Evolutionary conservation across 148 eudicot species (phyloP).

Genomic region (Rhododendron molle): DNA sequence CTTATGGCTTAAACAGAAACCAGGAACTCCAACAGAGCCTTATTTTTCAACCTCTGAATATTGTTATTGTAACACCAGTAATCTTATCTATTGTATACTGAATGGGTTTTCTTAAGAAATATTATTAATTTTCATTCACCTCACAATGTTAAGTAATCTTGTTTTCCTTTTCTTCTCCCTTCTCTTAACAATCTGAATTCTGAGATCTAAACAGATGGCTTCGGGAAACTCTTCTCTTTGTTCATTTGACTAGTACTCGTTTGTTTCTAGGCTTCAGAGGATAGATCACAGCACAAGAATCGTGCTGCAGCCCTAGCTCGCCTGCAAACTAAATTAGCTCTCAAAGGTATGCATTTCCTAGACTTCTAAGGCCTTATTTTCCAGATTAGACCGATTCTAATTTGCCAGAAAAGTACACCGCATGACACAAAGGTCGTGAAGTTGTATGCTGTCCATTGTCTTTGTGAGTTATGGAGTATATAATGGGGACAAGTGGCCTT

Average conservation of each 20-base stretch:
- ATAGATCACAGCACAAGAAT: conserved; percentile 92
- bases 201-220: not conserved
- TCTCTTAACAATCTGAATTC: not conserved
- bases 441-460: not conserved
- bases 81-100: not conserved
- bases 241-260: conserved; percentile 12
- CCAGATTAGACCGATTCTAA: not conserved
- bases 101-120: not conserved
- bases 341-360: conserved; percentile 49
- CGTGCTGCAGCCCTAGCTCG: conserved; percentile 85
- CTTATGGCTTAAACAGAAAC: not conserved
- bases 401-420: not conserved
- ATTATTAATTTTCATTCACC: not conserved
- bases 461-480: not conserved
- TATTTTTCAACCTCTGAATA: not conserved
- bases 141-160: not conserved
- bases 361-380: not conserved
- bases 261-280: conserved; percentile 59
- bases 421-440: not conserved
- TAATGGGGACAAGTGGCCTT: not conserved
- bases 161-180: not conserved
- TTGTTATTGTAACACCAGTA: not conserved
- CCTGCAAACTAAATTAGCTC: conserved; percentile 66
- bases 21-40: not conserved
- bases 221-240: not conserved